Conservation (phyloP, 2,329 filamentous ascomycete genomes). For the Xylaria sp. region DNA sequence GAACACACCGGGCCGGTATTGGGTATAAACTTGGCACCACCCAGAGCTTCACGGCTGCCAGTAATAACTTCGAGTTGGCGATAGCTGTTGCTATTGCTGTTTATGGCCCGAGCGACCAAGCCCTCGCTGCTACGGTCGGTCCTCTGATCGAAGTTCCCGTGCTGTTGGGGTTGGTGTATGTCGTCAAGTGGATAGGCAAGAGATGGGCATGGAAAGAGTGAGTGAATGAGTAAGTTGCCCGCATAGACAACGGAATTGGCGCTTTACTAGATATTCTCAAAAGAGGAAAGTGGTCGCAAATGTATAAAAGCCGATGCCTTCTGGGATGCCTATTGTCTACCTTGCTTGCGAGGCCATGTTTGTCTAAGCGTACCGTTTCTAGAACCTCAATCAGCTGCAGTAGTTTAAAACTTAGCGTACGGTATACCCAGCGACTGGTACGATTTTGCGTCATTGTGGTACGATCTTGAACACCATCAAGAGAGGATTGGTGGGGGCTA, state of each 20-base stretch:
- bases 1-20: constrained; percentile 74
- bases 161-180: constrained; percentile 78
- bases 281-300: background rate
- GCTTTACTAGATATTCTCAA: background rate
- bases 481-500: background rate
- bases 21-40: constrained; percentile 76
- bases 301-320: background rate
- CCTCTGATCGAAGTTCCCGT: constrained; percentile 90
- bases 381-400: background rate
- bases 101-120: constrained; percentile 83
- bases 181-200: constrained; percentile 68
- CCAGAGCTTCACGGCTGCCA: constrained; percentile 88
- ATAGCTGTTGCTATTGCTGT: constrained; percentile 88
- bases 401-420: background rate
- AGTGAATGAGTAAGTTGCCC: constrained; percentile 48
- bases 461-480: background rate
- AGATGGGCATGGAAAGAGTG: constrained; percentile 64
- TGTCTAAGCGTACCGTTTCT: constrained; percentile 2
- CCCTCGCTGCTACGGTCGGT: constrained; percentile 83
- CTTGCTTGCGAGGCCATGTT: background rate
- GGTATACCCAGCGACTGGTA: background rate
- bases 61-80: constrained; percentile 92
- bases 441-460: constrained; percentile 2
- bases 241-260: background rate
- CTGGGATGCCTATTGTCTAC: background rate